Evolutionary conservation across 768 basidiomycete genomes (phyloP).

Genomic region (Collybiopsis luxurians): DNA sequence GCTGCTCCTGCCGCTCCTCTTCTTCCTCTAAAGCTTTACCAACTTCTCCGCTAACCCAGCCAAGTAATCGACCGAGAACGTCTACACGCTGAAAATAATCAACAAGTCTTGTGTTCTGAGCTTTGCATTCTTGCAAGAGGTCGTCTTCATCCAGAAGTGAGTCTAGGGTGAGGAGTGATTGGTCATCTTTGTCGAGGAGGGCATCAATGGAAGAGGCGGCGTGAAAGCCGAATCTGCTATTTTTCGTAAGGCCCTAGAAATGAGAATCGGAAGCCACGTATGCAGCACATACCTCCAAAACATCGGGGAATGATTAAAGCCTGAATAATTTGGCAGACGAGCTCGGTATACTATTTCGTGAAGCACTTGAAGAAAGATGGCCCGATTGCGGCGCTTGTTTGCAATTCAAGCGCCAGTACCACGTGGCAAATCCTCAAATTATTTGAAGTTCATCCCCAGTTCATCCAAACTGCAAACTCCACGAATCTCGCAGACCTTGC

Average conservation of each 20-base stretch:
- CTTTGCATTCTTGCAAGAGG: slow-evolving; percentile 92
- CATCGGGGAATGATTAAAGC: neutral
- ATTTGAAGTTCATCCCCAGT: no score
- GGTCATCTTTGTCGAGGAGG: slow-evolving; percentile 87
- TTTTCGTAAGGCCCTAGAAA: neutral
- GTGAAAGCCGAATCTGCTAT: slow-evolving; percentile 81
- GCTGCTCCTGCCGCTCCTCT: slow-evolving; percentile 44
- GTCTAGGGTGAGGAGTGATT: slow-evolving; percentile 60
- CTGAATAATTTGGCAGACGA: neutral
- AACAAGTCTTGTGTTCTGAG: slow-evolving; percentile 86
- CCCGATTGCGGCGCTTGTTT: no score
- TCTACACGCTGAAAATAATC: slow-evolving; percentile 84
- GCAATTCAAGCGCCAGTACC: no score
- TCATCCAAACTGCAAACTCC: no score
- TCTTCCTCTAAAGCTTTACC: slow-evolving; percentile 49
- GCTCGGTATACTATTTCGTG: neutral
- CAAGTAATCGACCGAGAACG: slow-evolving; percentile 75
- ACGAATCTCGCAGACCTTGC: no score
- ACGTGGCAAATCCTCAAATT: no score
- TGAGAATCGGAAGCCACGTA: neutral
- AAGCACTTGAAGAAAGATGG: neutral
- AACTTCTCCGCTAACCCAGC: slow-evolving; percentile 85
- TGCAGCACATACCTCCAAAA: slow-evolving; percentile 8
- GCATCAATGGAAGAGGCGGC: slow-evolving; percentile 88
- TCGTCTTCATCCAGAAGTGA: slow-evolving; percentile 93